Evolutionary conservation across 2,329 filamentous ascomycete genomes (phyloP), one percentile per base, ranked within the genome.

Genomic region (Arthrobotrys megalospora): DNA sequence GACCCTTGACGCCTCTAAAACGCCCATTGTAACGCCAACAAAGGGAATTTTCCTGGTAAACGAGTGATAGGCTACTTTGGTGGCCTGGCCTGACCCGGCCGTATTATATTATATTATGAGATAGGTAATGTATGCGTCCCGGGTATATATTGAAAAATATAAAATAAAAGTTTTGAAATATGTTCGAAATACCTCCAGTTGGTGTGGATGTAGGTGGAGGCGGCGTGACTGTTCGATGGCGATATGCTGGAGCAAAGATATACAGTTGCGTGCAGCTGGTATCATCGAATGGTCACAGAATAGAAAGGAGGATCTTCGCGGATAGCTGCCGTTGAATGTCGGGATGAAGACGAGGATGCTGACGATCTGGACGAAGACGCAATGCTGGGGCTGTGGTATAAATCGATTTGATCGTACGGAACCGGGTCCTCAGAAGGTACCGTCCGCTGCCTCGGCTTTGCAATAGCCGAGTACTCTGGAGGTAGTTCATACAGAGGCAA

Each of bases 391-490:
- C 67, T 72, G 16, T 71, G 75, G 43, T 78, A 67, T 11, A 71
- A 8, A 36, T 78, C 63, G 34, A 78, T 78, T 47, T 72, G 55
- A 38, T 78, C 75, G 16, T 72, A 72, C 3, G 75, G 75, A 5
- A 68, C 53, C 5, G 67, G 67, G 36, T 72, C 75, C 19, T 78
- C 75, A 11, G 67, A 64, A 8, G 67, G 75, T 7, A 68, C 53
- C 32, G 52, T 53, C 24, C 45, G 75, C 32, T 78, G 67, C 19
- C 67, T 67, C 16, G 75, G 75, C 28, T 78, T 78, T 11, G 67
- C 75, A 24, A 78, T 78, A 53, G 75, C 75, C 6, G 67, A 72
- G 19, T 78, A 78, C 16, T 78, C 75, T 55, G 75, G 75, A 32
- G 75, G 75, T 3, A 72, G 36, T 68, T 78, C 75, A 45, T 78